Evolutionary conservation across 305 asterid genomes (phyloP).

Genomic region (Fraxinus velutina): DNA sequence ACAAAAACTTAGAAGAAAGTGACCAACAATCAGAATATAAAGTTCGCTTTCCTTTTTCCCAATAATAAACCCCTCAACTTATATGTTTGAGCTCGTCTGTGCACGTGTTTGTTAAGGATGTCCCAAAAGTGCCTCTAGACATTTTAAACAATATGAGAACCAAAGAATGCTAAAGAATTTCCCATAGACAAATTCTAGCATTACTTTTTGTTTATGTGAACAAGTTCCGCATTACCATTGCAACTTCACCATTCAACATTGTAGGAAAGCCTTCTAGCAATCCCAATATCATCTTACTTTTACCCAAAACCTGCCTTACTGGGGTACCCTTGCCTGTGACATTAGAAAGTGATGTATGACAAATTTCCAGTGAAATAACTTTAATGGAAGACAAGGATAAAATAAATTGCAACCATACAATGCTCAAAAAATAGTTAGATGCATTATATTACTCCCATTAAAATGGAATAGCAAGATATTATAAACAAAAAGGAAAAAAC

Average conservation of each 20-base stretch:
- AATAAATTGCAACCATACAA: neutral
- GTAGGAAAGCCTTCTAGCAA: slow-evolving; percentile 91
- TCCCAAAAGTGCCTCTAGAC: neutral
- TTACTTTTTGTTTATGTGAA: neutral
- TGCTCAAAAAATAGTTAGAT: neutral
- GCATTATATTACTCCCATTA: neutral
- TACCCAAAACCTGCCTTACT: slow-evolving; percentile 75
- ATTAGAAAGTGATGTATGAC: slow-evolving; percentile 3
- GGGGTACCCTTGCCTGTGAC: slow-evolving; percentile 70
- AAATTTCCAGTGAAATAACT: slow-evolving; percentile 4
- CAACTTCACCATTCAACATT: slow-evolving; percentile 84
- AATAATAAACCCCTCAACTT: neutral
- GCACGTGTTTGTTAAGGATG: neutral
- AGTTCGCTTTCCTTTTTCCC: neutral
- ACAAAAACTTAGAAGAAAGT: neutral
- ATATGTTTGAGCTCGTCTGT: neutral
- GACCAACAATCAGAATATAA: neutral
- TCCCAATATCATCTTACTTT: slow-evolving; percentile 80
- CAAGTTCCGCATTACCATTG: slow-evolving; percentile 50
- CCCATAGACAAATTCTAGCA: neutral
- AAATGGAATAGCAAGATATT: neutral
- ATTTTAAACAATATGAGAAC: neutral
- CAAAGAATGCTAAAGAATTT: neutral
- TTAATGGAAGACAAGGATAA: neutral
- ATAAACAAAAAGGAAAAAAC: neutral